phyloP scores from a whole-genome alignment of 2,329 filamentous ascomycete species.

The Penicillium sp. region DNA sequence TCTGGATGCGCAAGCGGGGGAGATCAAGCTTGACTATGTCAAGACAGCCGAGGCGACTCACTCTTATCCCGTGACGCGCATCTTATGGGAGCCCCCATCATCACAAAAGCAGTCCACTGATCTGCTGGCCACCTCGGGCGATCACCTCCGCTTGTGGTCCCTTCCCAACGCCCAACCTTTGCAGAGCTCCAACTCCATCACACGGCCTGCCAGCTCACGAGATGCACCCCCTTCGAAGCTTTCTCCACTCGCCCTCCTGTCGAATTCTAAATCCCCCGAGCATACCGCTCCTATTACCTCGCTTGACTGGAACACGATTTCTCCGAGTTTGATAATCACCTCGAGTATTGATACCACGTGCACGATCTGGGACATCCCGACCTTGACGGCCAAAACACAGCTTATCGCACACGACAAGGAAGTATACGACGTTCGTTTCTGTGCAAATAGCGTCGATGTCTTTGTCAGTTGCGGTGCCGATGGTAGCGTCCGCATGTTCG shows the following conservation, averaged over 20 bases:
- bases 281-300: slow-evolving; percentile 96
- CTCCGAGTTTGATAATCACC: slow-evolving; percentile 95
- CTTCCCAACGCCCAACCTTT: slow-evolving; percentile 68
- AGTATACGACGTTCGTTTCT: slow-evolving; percentile 97
- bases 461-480: slow-evolving; percentile 98
- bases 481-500: slow-evolving; percentile 98
- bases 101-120: slow-evolving; percentile 95
- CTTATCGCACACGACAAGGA: slow-evolving; percentile 99
- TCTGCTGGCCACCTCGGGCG: slow-evolving; percentile 89
- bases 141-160: slow-evolving; percentile 93
- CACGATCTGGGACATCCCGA: slow-evolving; percentile 99
- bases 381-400: slow-evolving; percentile 95
- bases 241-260: slow-evolving; percentile 87
- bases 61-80: slow-evolving; percentile 93
- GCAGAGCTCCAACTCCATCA: slow-evolving; percentile 70
- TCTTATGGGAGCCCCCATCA: slow-evolving; percentile 94
- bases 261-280: slow-evolving; percentile 97
- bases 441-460: slow-evolving; percentile 96
- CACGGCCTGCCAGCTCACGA: slow-evolving; percentile 65
- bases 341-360: slow-evolving; percentile 99
- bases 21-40: slow-evolving; percentile 74
- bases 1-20: slow-evolving; percentile 70
- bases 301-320: slow-evolving; percentile 97
- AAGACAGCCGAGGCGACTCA: slow-evolving; percentile 96
- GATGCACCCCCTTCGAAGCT: slow-evolving; percentile 74